Evolutionary conservation across 352 stramenopile species (phyloP).

Genomic region (Globisporangium ultimum): DNA sequence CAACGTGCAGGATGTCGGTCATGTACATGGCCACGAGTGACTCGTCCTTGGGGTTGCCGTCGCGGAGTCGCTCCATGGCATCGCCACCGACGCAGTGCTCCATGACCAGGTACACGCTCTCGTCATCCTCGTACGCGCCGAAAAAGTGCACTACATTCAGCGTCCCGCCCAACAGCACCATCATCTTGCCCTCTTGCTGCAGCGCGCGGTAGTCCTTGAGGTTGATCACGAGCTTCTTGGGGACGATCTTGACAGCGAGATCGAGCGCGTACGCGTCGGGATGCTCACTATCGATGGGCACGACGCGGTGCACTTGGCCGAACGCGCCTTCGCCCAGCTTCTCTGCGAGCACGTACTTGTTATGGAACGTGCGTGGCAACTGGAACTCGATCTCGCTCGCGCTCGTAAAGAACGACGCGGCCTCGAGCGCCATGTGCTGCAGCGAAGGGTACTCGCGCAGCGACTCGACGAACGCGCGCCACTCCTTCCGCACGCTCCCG

Average conservation of each 20-base stretch:
- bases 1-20: slow-evolving; percentile 73
- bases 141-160: slow-evolving; percentile 85
- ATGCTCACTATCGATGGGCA: slow-evolving; percentile 22
- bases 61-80: slow-evolving; percentile 32
- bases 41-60: slow-evolving; percentile 19
- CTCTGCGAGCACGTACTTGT: slow-evolving; percentile 46
- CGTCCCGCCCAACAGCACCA: slow-evolving; percentile 70
- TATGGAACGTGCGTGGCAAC: slow-evolving; percentile 49
- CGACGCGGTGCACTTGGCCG: slow-evolving; percentile 55
- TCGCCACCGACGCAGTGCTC: slow-evolving; percentile 76
- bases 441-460: slow-evolving; percentile 38
- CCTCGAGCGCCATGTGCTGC: slow-evolving; percentile 49
- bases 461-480: slow-evolving; percentile 42
- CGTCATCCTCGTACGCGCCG: slow-evolving; percentile 73
- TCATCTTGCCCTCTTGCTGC: slow-evolving; percentile 71
- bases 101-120: slow-evolving; percentile 75
- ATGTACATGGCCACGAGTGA: slow-evolving; percentile 57
- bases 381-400: slow-evolving; percentile 63
- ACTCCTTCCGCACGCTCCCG: slow-evolving; percentile 59
- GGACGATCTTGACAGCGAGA: slow-evolving; percentile 74
- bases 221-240: slow-evolving; percentile 60
- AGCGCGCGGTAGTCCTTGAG: slow-evolving; percentile 58
- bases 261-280: slow-evolving; percentile 26
- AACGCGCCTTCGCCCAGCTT: slow-evolving; percentile 72
- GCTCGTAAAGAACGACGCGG: slow-evolving; percentile 58